Percentiles rank a stretch among this genome's conserved stretches.
These are phyloP conservation scores for Plasmodium gonderi DNA, from an alignment of 169 alveolate genomes.

Conservation along the genomic window DNA sequence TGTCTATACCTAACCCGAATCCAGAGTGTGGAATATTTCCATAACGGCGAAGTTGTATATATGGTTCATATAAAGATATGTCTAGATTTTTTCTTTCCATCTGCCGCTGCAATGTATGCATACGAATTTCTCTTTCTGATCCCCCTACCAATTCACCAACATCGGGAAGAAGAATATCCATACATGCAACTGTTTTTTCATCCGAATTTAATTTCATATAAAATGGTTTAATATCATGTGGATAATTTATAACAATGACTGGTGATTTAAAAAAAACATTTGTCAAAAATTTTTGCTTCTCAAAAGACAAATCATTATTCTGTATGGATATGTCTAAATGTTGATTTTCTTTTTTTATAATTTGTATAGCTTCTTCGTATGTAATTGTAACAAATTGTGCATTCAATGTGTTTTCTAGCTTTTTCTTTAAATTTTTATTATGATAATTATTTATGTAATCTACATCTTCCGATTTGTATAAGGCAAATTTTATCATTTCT, in stretches of 20 bases:
- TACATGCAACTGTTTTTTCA: slow-evolving; percentile 95
- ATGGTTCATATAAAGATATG: slow-evolving; percentile 88
- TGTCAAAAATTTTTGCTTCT: slow-evolving; percentile 85
- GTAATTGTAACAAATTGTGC: slow-evolving; percentile 64
- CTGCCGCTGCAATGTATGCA: slow-evolving; percentile 72
- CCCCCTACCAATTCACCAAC: slow-evolving; percentile 98
- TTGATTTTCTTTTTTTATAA: slow-evolving; percentile 76
- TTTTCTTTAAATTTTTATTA: slow-evolving; percentile 27
- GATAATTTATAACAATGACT: slow-evolving; percentile 89
- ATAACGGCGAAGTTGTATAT: slow-evolving; percentile 93
- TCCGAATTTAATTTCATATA: slow-evolving; percentile 94
- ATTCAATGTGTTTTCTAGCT: slow-evolving; percentile 15
- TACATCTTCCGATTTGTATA: slow-evolving; percentile 75
- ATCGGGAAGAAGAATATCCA: slow-evolving; percentile 96
- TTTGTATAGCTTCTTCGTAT: slow-evolving; percentile 76
- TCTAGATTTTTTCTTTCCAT: slow-evolving; percentile 88
- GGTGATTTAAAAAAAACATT: slow-evolving; percentile 87
- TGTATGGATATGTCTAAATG: slow-evolving; percentile 88
- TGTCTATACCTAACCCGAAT: slow-evolving; percentile 98
- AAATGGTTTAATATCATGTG: slow-evolving; percentile 92
- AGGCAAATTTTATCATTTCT: slow-evolving; percentile 60
- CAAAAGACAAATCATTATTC: slow-evolving; percentile 82
- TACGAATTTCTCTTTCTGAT: slow-evolving; percentile 93
- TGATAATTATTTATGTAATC: slow-evolving; percentile 43
- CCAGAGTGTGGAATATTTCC: slow-evolving; percentile 99